phyloP scores from a whole-genome alignment of 805 yeast species.

The Ogataea methanolica region DNA sequence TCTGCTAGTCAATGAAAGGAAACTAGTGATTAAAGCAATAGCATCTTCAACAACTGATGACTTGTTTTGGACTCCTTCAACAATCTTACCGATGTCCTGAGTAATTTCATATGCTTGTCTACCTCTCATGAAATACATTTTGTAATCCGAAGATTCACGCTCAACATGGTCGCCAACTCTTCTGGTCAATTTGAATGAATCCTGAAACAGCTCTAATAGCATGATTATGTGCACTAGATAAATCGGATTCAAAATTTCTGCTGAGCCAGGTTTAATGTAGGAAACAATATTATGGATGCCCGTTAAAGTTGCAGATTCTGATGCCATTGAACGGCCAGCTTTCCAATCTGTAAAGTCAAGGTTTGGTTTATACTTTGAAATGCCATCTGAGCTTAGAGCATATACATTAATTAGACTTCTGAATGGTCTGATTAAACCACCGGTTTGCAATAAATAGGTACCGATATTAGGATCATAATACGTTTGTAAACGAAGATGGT shows the following conservation, averaged over 20 bases:
- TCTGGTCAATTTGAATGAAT: slow-evolving; percentile 50
- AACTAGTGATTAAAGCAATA: slow-evolving; percentile 31
- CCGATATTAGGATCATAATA: slow-evolving; percentile 31
- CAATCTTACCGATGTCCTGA: slow-evolving; percentile 22
- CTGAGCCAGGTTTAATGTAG: slow-evolving; percentile 23
- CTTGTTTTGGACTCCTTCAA: slow-evolving; percentile 14
- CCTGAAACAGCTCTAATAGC: slow-evolving; percentile 53
- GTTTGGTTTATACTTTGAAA: slow-evolving; percentile 9
- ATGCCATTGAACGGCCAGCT: slow-evolving; percentile 4
- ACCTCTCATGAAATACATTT: slow-evolving; percentile 41
- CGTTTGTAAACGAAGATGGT: slow-evolving; percentile 28
- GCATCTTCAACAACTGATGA: slow-evolving; percentile 28
- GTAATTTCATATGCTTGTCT: slow-evolving; percentile 21
- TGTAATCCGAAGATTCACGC: slow-evolving; percentile 47
- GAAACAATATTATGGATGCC: slow-evolving; percentile 20
- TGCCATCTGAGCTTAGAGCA: slow-evolving; percentile 1
- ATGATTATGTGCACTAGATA: slow-evolving; percentile 37
- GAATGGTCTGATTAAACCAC: slow-evolving; percentile 39
- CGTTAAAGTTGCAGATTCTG: slow-evolving; percentile 11
- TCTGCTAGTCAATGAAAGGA: slow-evolving; percentile 26
- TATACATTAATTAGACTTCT: slow-evolving; percentile 24
- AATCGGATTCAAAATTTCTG: slow-evolving; percentile 15
- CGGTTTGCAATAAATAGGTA: slow-evolving; percentile 35
- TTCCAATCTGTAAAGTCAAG: slow-evolving; percentile 10
- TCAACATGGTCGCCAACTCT: slow-evolving; percentile 68